Evolutionary conservation across 2,329 filamentous ascomycete species (phyloP).

Genomic region (Leptodontidium sp.): DNA sequence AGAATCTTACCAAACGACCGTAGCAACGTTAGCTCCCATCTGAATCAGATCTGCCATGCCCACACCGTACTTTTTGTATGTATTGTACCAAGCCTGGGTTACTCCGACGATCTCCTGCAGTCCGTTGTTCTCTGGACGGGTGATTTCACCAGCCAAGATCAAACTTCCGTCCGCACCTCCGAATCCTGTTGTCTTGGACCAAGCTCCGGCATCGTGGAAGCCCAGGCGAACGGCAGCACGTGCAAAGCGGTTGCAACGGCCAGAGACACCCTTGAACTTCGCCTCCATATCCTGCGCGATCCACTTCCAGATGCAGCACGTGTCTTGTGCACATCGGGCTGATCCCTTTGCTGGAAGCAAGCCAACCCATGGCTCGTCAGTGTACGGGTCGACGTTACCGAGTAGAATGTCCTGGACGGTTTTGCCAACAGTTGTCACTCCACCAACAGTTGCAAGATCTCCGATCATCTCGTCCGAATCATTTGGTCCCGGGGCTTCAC

Average conservation of each 20-base stretch:
- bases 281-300: conserved; percentile 31
- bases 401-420: conserved; percentile 28
- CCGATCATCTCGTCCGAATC: conserved; percentile 80
- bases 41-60: conserved; percentile 63
- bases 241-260: conserved; percentile 53
- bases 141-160: conserved; percentile 51
- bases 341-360: conserved; percentile 18
- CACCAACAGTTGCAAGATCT: conserved; percentile 55
- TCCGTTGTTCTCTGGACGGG: conserved; percentile 55
- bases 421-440: conserved; percentile 24
- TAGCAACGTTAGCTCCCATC: conserved; percentile 49
- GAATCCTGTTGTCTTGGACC: conserved; percentile 48
- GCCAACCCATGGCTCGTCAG: conserved; percentile 17
- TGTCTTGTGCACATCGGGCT: conserved; percentile 24
- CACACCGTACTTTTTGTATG: conserved; percentile 54
- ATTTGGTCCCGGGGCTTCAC: conserved; percentile 40
- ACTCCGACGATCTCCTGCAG: conserved; percentile 54
- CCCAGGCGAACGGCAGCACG: conserved; percentile 56
- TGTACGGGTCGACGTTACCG: conserved; percentile 23
- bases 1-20: conserved; percentile 49
- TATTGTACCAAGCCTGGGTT: conserved; percentile 43
- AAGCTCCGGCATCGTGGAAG: conserved; percentile 58
- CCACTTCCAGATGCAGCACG: conserved; percentile 35
- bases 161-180: conserved; percentile 59
- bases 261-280: conserved; percentile 24